A percentile compares a stretch with the other conserved stretches of the same genome.
Conservation (phyloP, 257 asterid genomes). For the Eucommia ulmoides region DNA sequence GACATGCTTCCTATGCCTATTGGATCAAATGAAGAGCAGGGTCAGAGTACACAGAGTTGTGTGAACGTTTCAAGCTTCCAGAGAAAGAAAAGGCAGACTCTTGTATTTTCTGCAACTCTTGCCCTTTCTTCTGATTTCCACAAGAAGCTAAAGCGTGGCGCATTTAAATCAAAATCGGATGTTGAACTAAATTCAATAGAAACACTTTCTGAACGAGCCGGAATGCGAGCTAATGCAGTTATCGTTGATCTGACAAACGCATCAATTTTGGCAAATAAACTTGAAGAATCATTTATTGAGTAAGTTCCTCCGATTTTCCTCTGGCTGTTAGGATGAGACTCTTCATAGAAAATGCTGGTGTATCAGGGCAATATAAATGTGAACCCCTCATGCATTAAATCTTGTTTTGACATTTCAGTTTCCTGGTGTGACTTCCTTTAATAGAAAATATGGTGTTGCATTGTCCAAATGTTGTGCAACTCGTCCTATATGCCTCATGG, state of each 20-base stretch:
- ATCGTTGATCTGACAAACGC: conserved; percentile 83
- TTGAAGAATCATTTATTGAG: conserved; percentile 87
- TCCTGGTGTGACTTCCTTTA: background rate
- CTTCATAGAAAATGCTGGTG: no score
- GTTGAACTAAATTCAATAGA: conserved; percentile 77
- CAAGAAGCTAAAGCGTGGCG: conserved; percentile 81
- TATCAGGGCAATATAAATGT: background rate
- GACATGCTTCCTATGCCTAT: conserved; percentile 81
- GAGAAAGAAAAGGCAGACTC: conserved; percentile 86
- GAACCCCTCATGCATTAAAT: background rate
- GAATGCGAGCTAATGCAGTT: conserved; percentile 81
- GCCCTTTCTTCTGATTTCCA: conserved; percentile 84
- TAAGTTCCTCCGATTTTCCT: no score
- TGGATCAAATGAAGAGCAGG: conserved; percentile 40
- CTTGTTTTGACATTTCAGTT: background rate
- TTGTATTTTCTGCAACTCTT: conserved; percentile 95
- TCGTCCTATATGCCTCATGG: no score
- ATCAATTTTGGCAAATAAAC: conserved; percentile 68
- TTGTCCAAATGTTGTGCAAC: no score
- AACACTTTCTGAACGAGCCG: conserved; percentile 83
- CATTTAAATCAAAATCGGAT: conserved; percentile 31
- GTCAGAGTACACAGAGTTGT: conserved; percentile 43
- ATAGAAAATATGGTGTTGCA: no score
- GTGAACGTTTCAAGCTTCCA: conserved; percentile 53
- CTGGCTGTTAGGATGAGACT: no score